Conservation (phyloP, 208 protist species). For the Wallacemonas rigidus region DNA sequence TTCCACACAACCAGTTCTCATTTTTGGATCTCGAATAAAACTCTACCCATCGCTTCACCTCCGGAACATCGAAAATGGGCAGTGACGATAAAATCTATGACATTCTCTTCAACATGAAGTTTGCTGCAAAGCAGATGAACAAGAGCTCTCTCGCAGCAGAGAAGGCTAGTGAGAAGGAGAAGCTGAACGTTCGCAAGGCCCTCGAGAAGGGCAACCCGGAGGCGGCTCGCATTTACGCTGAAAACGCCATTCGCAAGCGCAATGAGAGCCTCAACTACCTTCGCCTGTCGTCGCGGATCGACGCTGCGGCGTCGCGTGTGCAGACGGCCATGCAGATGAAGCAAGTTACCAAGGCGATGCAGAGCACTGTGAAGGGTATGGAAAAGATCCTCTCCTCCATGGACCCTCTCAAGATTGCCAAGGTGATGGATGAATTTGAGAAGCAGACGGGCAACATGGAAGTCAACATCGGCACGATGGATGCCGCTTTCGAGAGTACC, state of each 20-base stretch:
- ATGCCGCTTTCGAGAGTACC: constrained; percentile 91
- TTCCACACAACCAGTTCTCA: neutral
- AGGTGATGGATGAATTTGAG: constrained; percentile 98
- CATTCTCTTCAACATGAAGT: constrained; percentile 96
- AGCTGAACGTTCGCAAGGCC: constrained; percentile 93
- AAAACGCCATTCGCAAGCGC: constrained; percentile 98
- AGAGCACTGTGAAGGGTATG: constrained; percentile 93
- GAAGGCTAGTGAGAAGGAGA: constrained; percentile 93
- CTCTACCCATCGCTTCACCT: neutral
- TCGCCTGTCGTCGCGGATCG: constrained; percentile 93
- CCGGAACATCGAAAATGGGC: constrained; percentile 40
- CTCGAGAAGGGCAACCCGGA: constrained; percentile 97
- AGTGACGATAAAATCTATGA: constrained; percentile 83
- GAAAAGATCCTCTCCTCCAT: constrained; percentile 93
- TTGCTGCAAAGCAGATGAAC: constrained; percentile 94
- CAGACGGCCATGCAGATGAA: constrained; percentile 95
- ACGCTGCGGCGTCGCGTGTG: constrained; percentile 94
- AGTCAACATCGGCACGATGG: constrained; percentile 92
- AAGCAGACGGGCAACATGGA: constrained; percentile 96
- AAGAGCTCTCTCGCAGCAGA: constrained; percentile 86
- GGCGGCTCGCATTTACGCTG: constrained; percentile 97
- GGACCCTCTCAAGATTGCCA: constrained; percentile 90
- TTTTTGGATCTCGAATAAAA: neutral
- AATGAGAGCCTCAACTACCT: constrained; percentile 97
- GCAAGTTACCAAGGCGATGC: constrained; percentile 93